These are phyloP conservation scores for Sporothrix euskadiensis DNA, from an alignment of 2,329 filamentous ascomycete species.

Conservation along the genomic window DNA sequence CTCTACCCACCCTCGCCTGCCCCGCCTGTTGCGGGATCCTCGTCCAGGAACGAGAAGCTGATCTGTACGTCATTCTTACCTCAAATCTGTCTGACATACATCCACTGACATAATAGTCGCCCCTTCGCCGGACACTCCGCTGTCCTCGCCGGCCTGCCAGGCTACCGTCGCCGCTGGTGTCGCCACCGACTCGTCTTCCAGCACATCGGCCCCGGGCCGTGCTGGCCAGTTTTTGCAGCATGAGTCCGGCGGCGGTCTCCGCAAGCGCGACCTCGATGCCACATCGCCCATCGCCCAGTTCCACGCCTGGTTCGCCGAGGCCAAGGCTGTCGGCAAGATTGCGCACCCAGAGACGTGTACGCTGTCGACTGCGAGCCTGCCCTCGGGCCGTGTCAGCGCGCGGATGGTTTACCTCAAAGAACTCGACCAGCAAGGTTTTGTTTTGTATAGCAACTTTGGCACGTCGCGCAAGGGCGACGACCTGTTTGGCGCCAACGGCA, in stretches of 20 bases:
- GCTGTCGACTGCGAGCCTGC: constrained; percentile 79
- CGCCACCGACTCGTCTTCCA: background rate
- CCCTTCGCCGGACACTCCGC: constrained; percentile 29
- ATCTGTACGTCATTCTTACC: constrained; percentile 27
- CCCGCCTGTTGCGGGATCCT: constrained; percentile 3
- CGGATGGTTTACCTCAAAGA: constrained; percentile 95
- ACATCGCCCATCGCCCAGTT: constrained; percentile 77
- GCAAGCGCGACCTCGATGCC: constrained; percentile 59
- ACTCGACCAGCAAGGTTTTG: constrained; percentile 78
- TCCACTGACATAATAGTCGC: constrained; percentile 39
- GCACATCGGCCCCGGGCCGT: constrained; percentile 43
- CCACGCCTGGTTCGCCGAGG: constrained; percentile 81
- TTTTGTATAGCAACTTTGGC: constrained; percentile 91
- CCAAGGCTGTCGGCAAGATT: constrained; percentile 54
- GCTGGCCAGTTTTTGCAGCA: constrained; percentile 73
- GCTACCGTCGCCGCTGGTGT: constrained; percentile 16
- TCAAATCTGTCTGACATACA: background rate
- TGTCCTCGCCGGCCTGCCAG: constrained; percentile 7
- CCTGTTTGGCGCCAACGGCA: constrained; percentile 53
- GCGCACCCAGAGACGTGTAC: constrained; percentile 86
- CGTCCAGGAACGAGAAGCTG: constrained; percentile 29
- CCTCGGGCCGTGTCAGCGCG: constrained; percentile 78
- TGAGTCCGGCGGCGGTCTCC: constrained; percentile 55
- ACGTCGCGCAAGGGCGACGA: constrained; percentile 71
- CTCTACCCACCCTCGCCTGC: constrained; percentile 27